A percentile compares a stretch with the other conserved stretches of the same genome.
Conservation (phyloP, 78 protist species). For the Monocercomonoides exilis region DNA sequence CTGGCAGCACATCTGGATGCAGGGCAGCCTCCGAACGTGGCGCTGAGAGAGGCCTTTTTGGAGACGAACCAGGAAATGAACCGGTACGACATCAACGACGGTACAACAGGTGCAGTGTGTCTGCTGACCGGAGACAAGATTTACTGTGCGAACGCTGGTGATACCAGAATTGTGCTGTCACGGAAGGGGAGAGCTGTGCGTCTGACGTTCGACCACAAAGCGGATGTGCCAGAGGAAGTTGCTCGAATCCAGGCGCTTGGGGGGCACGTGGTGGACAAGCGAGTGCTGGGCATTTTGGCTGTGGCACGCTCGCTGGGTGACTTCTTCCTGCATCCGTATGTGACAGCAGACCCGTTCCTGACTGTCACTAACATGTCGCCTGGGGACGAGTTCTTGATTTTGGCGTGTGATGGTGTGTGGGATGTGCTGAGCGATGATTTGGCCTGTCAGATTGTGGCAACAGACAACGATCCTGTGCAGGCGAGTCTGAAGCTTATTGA, state of each 20-base stretch:
- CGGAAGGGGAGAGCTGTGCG: conserved; percentile 40
- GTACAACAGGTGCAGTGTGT: conserved; percentile 60
- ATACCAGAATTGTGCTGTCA: conserved; percentile 61
- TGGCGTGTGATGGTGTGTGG: conserved; percentile 29
- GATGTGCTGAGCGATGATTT: conserved; percentile 15
- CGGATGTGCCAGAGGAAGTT: conserved; percentile 47
- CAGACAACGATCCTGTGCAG: conserved; percentile 25
- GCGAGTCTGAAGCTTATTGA: conserved; percentile 9
- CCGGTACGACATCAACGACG: conserved; percentile 35
- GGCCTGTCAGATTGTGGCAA: conserved; percentile 10
- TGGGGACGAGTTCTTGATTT: conserved; percentile 6
- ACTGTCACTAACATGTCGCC: neutral
- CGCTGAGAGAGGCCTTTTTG: conserved; percentile 12
- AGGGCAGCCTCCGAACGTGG: neutral
- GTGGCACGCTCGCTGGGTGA: conserved; percentile 70
- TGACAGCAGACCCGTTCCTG: conserved; percentile 18
- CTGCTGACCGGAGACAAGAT: conserved; percentile 28
- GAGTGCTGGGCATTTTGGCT: conserved; percentile 63
- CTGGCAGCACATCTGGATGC: conserved; percentile 9
- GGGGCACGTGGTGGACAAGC: conserved; percentile 47
- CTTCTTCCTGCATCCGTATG: conserved; percentile 45
- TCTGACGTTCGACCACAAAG: conserved; percentile 65
- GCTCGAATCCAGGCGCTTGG: conserved; percentile 55
- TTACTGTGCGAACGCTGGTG: conserved; percentile 66
- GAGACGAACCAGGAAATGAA: conserved; percentile 19